Conservation (phyloP, 345 rosid genomes). For the Stellera chamaejasme region DNA sequence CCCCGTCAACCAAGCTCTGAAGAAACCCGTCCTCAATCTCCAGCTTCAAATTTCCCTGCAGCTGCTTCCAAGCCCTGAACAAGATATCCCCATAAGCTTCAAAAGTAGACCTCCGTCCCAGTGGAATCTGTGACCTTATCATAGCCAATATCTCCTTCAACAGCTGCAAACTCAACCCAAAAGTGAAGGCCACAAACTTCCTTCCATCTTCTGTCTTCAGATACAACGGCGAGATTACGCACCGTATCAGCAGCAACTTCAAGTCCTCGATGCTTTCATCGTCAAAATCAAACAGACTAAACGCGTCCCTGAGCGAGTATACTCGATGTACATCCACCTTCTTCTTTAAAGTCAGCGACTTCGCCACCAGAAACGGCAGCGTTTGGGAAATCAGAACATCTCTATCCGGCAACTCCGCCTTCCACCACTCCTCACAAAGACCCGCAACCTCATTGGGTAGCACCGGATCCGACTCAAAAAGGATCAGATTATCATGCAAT, state of each 20-base stretch:
- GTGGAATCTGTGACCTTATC: constrained; percentile 77
- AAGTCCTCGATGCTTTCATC: constrained; percentile 88
- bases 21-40: constrained; percentile 76
- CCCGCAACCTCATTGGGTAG: constrained; percentile 53
- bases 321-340: constrained; percentile 79
- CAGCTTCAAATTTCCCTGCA: constrained; percentile 38
- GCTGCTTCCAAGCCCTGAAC: constrained; percentile 78
- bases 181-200: constrained; percentile 58
- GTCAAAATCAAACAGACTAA: constrained; percentile 66
- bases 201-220: constrained; percentile 81
- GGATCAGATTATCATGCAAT: constrained; percentile 54
- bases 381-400: constrained; percentile 71
- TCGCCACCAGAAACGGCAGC: constrained; percentile 64
- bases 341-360: constrained; percentile 74
- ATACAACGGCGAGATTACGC: constrained; percentile 70
- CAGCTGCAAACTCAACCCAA: constrained; percentile 68
- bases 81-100: constrained; percentile 82
- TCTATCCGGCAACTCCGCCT: constrained; percentile 38
- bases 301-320: constrained; percentile 66
- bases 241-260: constrained; percentile 62
- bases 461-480: constrained; percentile 61
- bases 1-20: constrained; percentile 63
- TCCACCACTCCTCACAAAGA: constrained; percentile 86
- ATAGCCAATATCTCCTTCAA: constrained; percentile 74
- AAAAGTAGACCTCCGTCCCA: constrained; percentile 76